These are phyloP conservation scores for Croton laevigatus DNA, from an alignment of 441 rosid species.

Conservation along the genomic window DNA sequence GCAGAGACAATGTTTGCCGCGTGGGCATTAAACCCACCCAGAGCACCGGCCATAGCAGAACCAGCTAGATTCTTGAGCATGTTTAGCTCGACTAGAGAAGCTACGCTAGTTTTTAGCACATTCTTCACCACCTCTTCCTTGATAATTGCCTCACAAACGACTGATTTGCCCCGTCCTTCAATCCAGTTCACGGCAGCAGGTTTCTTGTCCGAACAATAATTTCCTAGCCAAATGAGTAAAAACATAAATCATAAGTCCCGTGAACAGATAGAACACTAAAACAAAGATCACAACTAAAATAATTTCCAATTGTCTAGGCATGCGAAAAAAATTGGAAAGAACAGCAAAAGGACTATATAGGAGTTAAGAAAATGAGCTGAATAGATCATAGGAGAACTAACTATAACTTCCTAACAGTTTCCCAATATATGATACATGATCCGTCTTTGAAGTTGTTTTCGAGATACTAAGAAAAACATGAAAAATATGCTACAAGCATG, in stretches of 20 bases:
- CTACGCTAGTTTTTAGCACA: conserved; percentile 69
- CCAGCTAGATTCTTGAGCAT: conserved; percentile 88
- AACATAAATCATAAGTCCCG: neutral
- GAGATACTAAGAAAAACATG: neutral
- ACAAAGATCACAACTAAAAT: neutral
- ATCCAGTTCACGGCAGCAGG: conserved; percentile 95
- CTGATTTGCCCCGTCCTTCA: conserved; percentile 89
- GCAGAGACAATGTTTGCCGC: conserved; percentile 93
- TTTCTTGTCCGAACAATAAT: conserved; percentile 88
- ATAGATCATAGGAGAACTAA: neutral
- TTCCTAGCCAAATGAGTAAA: conserved; percentile 39
- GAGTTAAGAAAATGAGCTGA: neutral
- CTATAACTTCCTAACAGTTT: neutral
- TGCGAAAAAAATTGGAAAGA: neutral
- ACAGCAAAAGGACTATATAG: neutral
- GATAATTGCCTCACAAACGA: conserved; percentile 82
- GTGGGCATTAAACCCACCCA: conserved; percentile 95
- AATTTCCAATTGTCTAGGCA: neutral
- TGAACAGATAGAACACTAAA: neutral
- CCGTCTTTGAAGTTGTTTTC: too few relatives aligned
- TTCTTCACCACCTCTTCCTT: conserved; percentile 71
- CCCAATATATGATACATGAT: neutral
- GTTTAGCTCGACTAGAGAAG: conserved; percentile 80
- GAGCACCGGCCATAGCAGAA: conserved; percentile 84
- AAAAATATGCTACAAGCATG: neutral